Base-by-base conservation (phyloP, 495 filamentous ascomycete genomes). In the Penicillium manginii region DNA sequence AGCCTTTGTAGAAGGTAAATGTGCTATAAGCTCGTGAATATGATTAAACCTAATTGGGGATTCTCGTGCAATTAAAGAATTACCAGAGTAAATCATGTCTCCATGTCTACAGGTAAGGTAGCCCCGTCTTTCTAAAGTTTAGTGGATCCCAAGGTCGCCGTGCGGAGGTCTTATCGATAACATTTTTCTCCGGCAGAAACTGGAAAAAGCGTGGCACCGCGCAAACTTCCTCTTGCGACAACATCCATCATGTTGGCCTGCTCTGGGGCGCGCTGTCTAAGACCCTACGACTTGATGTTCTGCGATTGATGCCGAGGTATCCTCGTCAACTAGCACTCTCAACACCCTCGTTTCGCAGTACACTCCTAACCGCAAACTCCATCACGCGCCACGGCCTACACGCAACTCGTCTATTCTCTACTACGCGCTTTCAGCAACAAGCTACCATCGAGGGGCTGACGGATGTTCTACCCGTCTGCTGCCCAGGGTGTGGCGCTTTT, bases 401-500 rank as follows among this genome's bases (percentile, higher is more conserved):
- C 21, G 63, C 66, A 50, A 56, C 18, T 53, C 72, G 67, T 21
- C 39, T 21, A 10, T 63, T 71, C 14, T 68, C 73, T 29, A 66
- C 71, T 35, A 58, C 58, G 14, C 26, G 17, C 7, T 40, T 57
- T 4, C 31, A 31, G 26, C 39, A 10, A 23, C 23, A 50, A 15
- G 21, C 57, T 11, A 1, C 47, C 15, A 7, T 54, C 9, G 57
- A 67, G 3, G 31, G 54, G 1, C 5, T 65, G 2, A 54, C 60
- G 6, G 57, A 70, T 37, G 21, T 60, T 17, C 56, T 79, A 7
- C 77, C 78, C 2, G 11, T 74, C 5, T 79, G 69, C 63, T 99
- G 94, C 68, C 85, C 89, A 19, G 94, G 94, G 53, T 99, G 94
- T 70, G 94, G 94, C 47, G 96, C 93, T 31, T 83, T 88, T 55